phyloP scores from a whole-genome alignment of 106 monocot species.

The Allium sativum region DNA sequence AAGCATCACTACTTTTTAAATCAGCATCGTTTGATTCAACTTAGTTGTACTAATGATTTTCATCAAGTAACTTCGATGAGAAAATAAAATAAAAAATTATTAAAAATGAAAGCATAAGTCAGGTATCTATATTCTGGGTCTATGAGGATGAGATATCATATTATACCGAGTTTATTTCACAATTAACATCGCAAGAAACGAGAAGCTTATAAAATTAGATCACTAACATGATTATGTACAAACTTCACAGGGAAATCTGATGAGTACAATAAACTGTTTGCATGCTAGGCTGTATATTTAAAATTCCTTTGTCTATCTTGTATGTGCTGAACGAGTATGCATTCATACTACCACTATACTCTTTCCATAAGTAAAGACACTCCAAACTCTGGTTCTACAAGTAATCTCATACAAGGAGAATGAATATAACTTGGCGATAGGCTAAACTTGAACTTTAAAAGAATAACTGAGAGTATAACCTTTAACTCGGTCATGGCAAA shows the following conservation, averaged over 20 bases:
- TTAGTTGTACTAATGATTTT: too few species aligned
- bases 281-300: background rate
- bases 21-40: too few species aligned
- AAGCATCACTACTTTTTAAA: too few species aligned
- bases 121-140: too few species aligned
- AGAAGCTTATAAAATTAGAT: background rate
- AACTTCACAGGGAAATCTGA: background rate
- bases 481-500: slow-evolving; percentile 67
- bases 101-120: too few species aligned
- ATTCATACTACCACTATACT: too few species aligned
- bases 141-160: too few species aligned
- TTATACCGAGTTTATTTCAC: too few species aligned
- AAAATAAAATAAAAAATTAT: too few species aligned
- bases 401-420: slow-evolving; percentile 39
- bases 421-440: slow-evolving; percentile 41
- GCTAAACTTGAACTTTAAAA: slow-evolving; percentile 39
- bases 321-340: too few species aligned
- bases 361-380: slow-evolving; percentile 32
- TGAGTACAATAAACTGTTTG: background rate
- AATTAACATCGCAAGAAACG: background rate
- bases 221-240: background rate
- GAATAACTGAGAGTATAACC: slow-evolving; percentile 42
- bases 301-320: background rate
- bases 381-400: slow-evolving; percentile 51
- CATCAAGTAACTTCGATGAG: too few species aligned